A percentile compares a stretch with the other conserved stretches of the same genome.
Evolutionary conservation across 148 eudicot genomes (phyloP).

Genomic region (Arbutus unedo): DNA sequence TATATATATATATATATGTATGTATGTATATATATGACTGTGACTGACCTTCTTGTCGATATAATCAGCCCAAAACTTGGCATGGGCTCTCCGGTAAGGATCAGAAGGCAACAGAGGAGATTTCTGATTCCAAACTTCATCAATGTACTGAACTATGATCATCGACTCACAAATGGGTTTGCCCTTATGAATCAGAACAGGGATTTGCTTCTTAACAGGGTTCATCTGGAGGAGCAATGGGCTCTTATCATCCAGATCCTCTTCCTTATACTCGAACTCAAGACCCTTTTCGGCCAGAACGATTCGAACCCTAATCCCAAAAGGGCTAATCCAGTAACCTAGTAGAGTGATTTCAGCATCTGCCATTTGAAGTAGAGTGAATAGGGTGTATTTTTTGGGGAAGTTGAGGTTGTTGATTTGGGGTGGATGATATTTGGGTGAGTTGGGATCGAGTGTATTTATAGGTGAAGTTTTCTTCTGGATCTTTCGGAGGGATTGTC

Average conservation of each 20-base stretch:
- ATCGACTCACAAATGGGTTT: conserved; percentile 46
- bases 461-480: too few species aligned
- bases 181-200: conserved; percentile 39
- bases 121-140: conserved; percentile 39
- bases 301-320: conserved; percentile 37
- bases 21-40: too few species aligned
- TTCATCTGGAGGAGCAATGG: conserved; percentile 32
- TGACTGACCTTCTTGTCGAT: too few species aligned
- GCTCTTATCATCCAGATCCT: conserved; percentile 33
- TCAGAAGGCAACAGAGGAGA: conserved; percentile 32
- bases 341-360: conserved; percentile 25
- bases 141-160: conserved; percentile 39
- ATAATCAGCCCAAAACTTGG: conserved; percentile 50
- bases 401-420: too few species aligned
- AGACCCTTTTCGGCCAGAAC: conserved; percentile 45
- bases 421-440: too few species aligned
- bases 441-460: too few species aligned
- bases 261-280: conserved; percentile 35
- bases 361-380: conserved; percentile 4
- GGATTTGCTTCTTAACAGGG: conserved; percentile 51
- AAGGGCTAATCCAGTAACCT: conserved; percentile 26
- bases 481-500: too few species aligned
- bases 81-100: conserved; percentile 35
- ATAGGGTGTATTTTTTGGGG: too few species aligned
- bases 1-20: too few species aligned